Percentiles rank a stretch among this genome's conserved stretches.
phyloP scores from a whole-genome alignment of 768 basidiomycete genomes.

The Suillus hirtellus region DNA sequence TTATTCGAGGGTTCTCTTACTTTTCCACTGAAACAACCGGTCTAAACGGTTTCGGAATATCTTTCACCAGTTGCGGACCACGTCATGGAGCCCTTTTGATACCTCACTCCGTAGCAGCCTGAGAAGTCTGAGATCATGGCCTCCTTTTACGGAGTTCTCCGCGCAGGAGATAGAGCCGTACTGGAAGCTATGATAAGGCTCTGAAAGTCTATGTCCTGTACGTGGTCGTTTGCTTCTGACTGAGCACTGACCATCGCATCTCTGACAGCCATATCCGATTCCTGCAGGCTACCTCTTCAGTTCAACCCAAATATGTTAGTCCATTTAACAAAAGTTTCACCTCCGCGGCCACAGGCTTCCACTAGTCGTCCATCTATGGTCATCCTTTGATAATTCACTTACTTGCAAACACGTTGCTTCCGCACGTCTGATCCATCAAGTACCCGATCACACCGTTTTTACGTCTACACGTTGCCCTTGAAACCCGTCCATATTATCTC shows the following conservation, averaged over 20 bases:
- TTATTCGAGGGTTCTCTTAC: not conserved
- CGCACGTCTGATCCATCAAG: constrained; percentile 29
- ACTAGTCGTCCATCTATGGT: not conserved
- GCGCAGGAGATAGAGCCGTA: not conserved
- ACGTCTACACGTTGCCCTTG: constrained; percentile 22
- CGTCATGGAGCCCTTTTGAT: constrained; percentile 4
- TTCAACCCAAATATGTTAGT: constrained; percentile 1
- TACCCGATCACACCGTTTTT: constrained; percentile 35
- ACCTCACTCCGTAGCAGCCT: constrained; percentile 4
- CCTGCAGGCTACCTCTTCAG: not conserved
- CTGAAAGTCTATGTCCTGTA: not conserved
- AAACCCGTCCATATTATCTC: constrained; percentile 21
- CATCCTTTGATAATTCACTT: constrained; percentile 28
- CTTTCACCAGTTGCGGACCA: not conserved
- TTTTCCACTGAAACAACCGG: not conserved
- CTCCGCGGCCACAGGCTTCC: constrained; percentile 3
- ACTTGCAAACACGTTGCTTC: constrained; percentile 37
- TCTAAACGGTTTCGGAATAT: not conserved
- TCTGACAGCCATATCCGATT: not conserved
- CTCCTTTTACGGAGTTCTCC: constrained; percentile 1
- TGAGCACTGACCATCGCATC: not conserved
- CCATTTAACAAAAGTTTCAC: constrained; percentile 7
- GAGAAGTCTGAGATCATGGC: not conserved
- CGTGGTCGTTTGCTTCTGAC: not conserved
- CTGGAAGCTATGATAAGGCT: constrained; percentile 3